Base-by-base conservation (phyloP, 305 asterid species). In the Solanum hybrid region DNA sequence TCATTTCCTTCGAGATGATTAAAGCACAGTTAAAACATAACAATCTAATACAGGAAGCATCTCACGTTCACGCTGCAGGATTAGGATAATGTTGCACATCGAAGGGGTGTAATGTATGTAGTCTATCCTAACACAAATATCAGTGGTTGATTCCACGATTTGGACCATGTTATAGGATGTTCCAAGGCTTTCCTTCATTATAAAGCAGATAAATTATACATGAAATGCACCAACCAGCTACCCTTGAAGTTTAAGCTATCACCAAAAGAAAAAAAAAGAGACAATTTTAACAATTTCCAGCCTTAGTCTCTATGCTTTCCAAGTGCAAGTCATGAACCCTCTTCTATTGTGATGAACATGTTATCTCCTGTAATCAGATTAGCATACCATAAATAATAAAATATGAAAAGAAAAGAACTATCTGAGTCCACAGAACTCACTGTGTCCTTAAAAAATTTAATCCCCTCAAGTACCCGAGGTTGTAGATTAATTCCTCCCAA, bases 1-100 rank as follows among this genome's bases (percentile, higher is more conserved):
- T 92, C 61, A 93, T 29, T 90, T 92, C 98, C 95, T 94, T 91
- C 90, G 89, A 9, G 31, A 83, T 18, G 39, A 86, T 81, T 31
- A 79, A 36, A 36, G 10, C 14, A 79, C n/a, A 4, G 18, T 75
- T 3, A 12, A 3, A 31, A 28, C 16, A 51, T 6, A 6, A 51
- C 67, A 51, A 51, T 51, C 64, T 46, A 2, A 51, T 51, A 3
- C 4, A 16, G 4, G 67, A 51, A 51, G 4, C 67, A 51, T 6
- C 67, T 8, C 67, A 51, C n/a, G 1, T 51, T 51, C 9, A 51
- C 67, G 1, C n/a, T 51, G 2, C 10, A 51, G 2, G n/a, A 51
- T 51, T 16, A 3, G n/a, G n/a, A 16, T 51, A 18, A 51, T 51
- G 67, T 2, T 51, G 8, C 22, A 6, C 67, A 51, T 51, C n/a